Conservation (phyloP, 148 eudicot genomes). For the Agrostemma githago region DNA sequence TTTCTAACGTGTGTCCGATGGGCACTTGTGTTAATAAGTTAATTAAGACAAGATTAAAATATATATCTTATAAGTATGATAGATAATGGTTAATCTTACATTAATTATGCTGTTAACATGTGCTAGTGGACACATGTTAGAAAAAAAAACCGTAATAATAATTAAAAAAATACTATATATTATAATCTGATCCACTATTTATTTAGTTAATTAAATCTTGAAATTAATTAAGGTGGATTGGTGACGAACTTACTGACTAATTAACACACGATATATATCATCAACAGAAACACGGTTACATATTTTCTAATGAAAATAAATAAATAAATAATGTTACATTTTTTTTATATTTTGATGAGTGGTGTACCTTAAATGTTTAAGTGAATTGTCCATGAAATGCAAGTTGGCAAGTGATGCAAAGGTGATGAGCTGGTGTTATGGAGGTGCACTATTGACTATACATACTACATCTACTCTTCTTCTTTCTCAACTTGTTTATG, state of each 20-base stretch:
- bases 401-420: slow-evolving; percentile 11
- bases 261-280: background rate
- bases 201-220: background rate
- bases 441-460: slow-evolving; percentile 18
- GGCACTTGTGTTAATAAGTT: no score
- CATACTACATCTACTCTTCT: background rate
- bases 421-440: slow-evolving; percentile 25
- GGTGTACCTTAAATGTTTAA: background rate
- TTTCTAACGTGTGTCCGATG: no score
- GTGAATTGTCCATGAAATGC: background rate
- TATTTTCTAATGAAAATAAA: background rate
- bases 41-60: no score
- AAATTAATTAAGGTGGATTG: background rate
- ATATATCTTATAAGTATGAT: no score
- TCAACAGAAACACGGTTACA: slow-evolving; percentile 2
- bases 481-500: background rate
- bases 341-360: slow-evolving; percentile 8
- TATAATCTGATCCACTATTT: no score
- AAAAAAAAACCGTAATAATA: no score
- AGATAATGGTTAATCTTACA: no score
- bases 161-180: no score
- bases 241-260: background rate
- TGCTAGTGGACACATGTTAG: no score
- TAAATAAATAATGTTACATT: background rate
- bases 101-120: no score